Evolutionary conservation across 371 early-diverging fungal genomes (phyloP), one percentile per base, ranked within the genome.

Genomic region (Umbelopsis sp.): DNA sequence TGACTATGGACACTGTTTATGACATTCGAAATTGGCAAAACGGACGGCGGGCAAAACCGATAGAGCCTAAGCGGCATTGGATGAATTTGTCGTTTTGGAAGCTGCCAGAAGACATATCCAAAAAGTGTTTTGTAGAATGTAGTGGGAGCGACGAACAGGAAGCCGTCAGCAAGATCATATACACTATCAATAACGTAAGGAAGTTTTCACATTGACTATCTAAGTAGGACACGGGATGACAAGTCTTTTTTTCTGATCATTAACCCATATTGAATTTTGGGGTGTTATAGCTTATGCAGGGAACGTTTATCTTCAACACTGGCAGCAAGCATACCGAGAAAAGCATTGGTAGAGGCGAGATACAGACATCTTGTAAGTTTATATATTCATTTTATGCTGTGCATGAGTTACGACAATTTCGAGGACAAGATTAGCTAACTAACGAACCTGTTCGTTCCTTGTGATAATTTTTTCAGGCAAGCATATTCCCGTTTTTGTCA

Each of bases 401-500:
- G 22, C 12, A 29, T 22, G 52, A 24, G 52, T 51, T 29, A 51
- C 10, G 18, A 20, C 8, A 51, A 22, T 9, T 51, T 29, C 4
- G 4, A 25, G 52, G 29, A 24, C 9, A 51, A 51, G 52, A 41
- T 41, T 41, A 41, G 7, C 41, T 41, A 41, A 41, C 41, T 41
- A 41, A 41, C 48, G 48, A 22, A 45, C 18, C 10, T 48, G 20
- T 48, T 16, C 48, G 48, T n/a, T 48, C 48, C 48, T 32, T 57
- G 25, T 57, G 57, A 12, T 16, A 25, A 38, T 35, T 22, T n/a
- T 29, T 18, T 16, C 57, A 57, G 57, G 35, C 57, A 57, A 57
- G 57, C 57, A 14, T 18, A 57, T 35, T 57, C 57, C 57, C 35
- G 35, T 57, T 57, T 57, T 57, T 18, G 57, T 57, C 22, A 57